Conservation (phyloP, 73 alveolate species). For the Stentor roeselii region DNA sequence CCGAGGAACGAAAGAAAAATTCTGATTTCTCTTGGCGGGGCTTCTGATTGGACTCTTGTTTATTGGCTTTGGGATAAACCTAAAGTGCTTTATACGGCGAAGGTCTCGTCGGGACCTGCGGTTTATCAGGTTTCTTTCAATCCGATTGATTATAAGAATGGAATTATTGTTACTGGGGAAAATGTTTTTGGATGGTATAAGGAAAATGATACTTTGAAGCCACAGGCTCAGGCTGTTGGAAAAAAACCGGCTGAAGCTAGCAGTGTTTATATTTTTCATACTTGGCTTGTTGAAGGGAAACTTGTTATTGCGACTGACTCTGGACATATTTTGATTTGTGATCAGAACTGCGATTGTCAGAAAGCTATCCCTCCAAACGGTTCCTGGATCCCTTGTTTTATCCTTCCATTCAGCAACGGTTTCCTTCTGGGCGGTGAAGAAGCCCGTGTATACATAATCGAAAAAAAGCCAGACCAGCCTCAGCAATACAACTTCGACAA, state of each 20-base stretch:
- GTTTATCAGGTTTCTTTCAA: constrained; percentile 15
- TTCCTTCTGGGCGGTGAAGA: constrained; percentile 77
- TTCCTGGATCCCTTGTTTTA: constrained; percentile 26
- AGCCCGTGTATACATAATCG: constrained; percentile 71
- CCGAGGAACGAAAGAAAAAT: constrained; percentile 64
- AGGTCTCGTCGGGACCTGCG: constrained; percentile 36
- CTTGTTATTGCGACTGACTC: constrained; percentile 82
- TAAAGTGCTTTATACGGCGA: constrained; percentile 38
- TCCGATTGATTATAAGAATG: not conserved
- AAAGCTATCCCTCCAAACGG: constrained; percentile 61
- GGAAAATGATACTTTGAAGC: not conserved
- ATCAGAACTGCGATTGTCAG: constrained; percentile 74
- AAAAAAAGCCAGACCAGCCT: constrained; percentile 62
- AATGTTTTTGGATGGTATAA: constrained; percentile 24
- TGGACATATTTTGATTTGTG: constrained; percentile 78
- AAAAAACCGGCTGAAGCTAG: constrained; percentile 50
- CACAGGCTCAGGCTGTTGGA: not conserved
- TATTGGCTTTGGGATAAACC: constrained; percentile 85
- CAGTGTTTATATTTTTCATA: constrained; percentile 69
- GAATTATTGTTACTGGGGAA: constrained; percentile 26
- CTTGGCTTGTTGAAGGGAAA: constrained; percentile 84
- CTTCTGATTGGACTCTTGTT: constrained; percentile 77
- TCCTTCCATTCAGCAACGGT: constrained; percentile 56
- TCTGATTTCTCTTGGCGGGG: constrained; percentile 72
- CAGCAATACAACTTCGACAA: not conserved